Base-by-base conservation (phyloP, 1,139 yeast species). In the Yamadazyma mexicana region DNA sequence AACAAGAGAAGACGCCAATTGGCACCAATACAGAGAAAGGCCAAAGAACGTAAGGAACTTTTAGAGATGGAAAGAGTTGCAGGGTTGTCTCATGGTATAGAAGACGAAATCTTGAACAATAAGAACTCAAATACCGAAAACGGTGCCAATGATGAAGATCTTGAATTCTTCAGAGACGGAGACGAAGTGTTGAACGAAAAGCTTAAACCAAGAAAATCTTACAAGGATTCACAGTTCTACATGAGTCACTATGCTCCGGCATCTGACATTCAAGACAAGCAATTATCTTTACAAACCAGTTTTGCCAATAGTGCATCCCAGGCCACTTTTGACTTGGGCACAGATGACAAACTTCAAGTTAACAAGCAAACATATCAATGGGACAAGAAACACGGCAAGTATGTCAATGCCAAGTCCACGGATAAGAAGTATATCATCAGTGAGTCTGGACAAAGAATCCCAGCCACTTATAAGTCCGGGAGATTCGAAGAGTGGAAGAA, bases 351-450 rank as follows among this genome's bases (percentile, higher is more conserved):
- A 50, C 66, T 74, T 34, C 81, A 75, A 56, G 75, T 66, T 20
- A 82, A 81, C 50, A 77, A 77, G 45, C 92, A 87, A 49, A 81
- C 85, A 34, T 83, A 83, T 77, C 77, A 79, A 59, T 94, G 98
- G 98, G 98, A 92, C 66, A 86, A 80, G 63, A 89, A 89, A 77
- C 85, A 87, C 62, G 95, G 95, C 52, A 89, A 89, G 51, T 92
- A 87, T 61, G 77, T 91, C 57, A 88, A 89, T 58, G 74, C 87
- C 15, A 82, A 79, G 52, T 87, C 94, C 43, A 77, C 85, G 18
- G 92, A 87, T 55, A 80, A 83, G 60, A 91, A 87, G 65, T 92
- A 75, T 61, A 92, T 94, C 54, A 84, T 89, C 49, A 95, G 98
- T 48, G 99, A 94, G 61, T 83, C 88, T 61, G 99, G 99, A 7